These are phyloP conservation scores for Fusarium sp. DNA, from an alignment of 2,329 filamentous ascomycete genomes.

Conservation along the genomic window DNA sequence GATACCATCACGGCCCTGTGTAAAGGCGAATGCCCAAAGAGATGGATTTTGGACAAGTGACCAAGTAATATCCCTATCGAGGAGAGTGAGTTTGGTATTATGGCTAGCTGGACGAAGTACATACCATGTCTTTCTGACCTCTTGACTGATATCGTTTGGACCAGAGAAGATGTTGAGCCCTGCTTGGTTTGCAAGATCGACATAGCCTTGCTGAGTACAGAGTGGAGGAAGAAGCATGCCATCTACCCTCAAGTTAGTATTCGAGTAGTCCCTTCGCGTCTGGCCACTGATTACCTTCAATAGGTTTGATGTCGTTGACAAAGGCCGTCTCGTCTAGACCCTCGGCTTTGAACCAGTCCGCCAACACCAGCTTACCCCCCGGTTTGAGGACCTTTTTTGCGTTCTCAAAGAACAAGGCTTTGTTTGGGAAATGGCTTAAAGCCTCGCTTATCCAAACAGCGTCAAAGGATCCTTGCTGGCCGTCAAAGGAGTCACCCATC, in stretches of 20 bases:
- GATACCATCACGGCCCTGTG: conserved; percentile 69
- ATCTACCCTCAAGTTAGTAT: conserved; percentile 50
- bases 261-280: neutral
- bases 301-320: conserved; percentile 66
- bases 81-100: neutral
- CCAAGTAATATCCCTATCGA: conserved; percentile 71
- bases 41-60: conserved; percentile 68
- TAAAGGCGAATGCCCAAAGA: conserved; percentile 70
- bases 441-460: conserved; percentile 73
- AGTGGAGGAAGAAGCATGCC: conserved; percentile 71
- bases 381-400: conserved; percentile 59
- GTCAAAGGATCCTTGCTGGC: conserved; percentile 58
- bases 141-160: conserved; percentile 67
- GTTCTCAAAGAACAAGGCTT: conserved; percentile 68
- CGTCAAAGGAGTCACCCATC: conserved; percentile 65
- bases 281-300: conserved; percentile 58
- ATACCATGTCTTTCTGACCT: conserved; percentile 71
- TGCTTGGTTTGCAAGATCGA: conserved; percentile 60
- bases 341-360: conserved; percentile 71
- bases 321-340: conserved; percentile 57
- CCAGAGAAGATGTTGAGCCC: conserved; percentile 58
- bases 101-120: conserved; percentile 24
- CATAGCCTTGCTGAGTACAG: conserved; percentile 65
- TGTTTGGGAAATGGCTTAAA: conserved; percentile 70
- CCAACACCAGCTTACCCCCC: conserved; percentile 66